These are phyloP conservation scores for Theileria annulata DNA, from an alignment of 169 alveolate genomes.

Conservation along the genomic window DNA sequence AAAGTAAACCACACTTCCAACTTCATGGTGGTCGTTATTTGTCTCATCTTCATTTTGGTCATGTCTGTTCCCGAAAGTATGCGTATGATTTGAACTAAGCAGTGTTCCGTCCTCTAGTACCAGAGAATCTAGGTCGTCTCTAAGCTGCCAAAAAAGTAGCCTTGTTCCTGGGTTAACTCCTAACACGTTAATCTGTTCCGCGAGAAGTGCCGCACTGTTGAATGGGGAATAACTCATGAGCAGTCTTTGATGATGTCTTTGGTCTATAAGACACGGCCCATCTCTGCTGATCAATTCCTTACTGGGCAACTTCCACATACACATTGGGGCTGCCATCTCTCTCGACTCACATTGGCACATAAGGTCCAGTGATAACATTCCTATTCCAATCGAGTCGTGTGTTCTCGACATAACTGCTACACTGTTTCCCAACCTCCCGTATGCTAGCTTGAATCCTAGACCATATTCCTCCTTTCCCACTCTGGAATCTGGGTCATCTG, in stretches of 20 bases:
- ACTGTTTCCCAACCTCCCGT: slow-evolving; percentile 82
- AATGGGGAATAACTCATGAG: slow-evolving; percentile 86
- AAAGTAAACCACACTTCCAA: neutral
- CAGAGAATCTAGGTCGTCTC: slow-evolving; percentile 82
- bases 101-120: slow-evolving; percentile 73
- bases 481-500: slow-evolving; percentile 34
- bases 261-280: slow-evolving; percentile 82
- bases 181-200: slow-evolving; percentile 83
- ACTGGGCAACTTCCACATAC: slow-evolving; percentile 88
- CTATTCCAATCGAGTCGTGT: slow-evolving; percentile 83
- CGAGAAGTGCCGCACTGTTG: slow-evolving; percentile 83
- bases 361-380: slow-evolving; percentile 82
- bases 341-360: slow-evolving; percentile 79
- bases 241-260: slow-evolving; percentile 85
- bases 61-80: slow-evolving; percentile 21
- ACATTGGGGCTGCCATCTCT: slow-evolving; percentile 78
- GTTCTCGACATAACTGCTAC: slow-evolving; percentile 88
- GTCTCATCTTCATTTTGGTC: neutral
- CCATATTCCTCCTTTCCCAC: slow-evolving; percentile 77
- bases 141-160: slow-evolving; percentile 81
- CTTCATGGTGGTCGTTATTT: slow-evolving; percentile 26
- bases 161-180: slow-evolving; percentile 85
- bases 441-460: slow-evolving; percentile 86
- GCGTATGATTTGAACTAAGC: slow-evolving; percentile 59
- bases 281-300: slow-evolving; percentile 84